Evolutionary conservation across 2,329 filamentous ascomycete species (phyloP), one percentile per base, ranked within the genome.

Genomic region (Beauveria sp.): DNA sequence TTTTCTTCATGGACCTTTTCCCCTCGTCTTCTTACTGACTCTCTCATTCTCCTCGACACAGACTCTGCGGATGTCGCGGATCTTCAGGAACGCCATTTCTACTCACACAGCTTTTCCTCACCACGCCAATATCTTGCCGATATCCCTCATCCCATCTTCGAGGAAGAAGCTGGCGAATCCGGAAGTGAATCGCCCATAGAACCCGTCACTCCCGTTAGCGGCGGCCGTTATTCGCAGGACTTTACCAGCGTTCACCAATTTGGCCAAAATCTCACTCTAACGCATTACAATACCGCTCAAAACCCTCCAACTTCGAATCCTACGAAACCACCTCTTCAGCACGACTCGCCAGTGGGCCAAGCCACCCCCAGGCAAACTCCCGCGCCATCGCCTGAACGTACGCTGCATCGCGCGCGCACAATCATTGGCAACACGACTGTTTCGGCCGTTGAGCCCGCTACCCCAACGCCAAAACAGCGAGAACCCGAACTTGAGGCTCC

Each of bases 201-300:
- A 65, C 85, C 85, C 50, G 76, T 84, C 62, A 87, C 85, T 24
- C 85, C 85, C 53, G 79, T 84, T 63, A 86, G 84, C 67, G 77
- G 76, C 67, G 78, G 80, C 64, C 79, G 75, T 56, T 71, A 82
- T 67, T 84, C 83, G 52, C 79, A 80, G 62, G 81, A 84, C 65
- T 84, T 85, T 64, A 75, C 75, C 53, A 71, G 74, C 42, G 70
- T 77, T 63, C 75, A 77, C 60, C 72, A 71, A 57, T 74, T 75
- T 66, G 75, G 79, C 58, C 67, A 72, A 16, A 63, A 46, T 28
- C 43, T 53, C n/a, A 47, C 53, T 30, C 24, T 60, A 26, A 55
- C 49, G 16, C 56, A 55, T 45, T 59, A 55, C 61, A 62, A 55
- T 18, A 62, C 61, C 26, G 50, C 43, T 7, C 61, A 42, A 38